Evolutionary conservation across 2,329 filamentous ascomycete genomes (phyloP).

Genomic region (Tolypocladium ovalisporum): DNA sequence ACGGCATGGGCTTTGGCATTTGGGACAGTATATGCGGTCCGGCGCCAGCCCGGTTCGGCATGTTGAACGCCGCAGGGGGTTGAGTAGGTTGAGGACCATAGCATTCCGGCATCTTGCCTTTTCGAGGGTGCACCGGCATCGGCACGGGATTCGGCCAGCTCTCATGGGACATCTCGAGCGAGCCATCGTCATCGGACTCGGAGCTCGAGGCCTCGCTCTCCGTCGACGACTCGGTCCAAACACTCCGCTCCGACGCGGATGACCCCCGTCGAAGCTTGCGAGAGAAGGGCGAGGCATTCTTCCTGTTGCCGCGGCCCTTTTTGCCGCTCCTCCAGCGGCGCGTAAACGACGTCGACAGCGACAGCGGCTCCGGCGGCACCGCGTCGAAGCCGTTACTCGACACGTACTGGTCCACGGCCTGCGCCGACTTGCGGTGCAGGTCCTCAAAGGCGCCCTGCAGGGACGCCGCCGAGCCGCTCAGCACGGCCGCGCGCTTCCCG

Average conservation of each 20-base stretch:
- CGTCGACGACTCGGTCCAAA: background rate
- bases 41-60: background rate
- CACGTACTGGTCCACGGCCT: conserved; percentile 20
- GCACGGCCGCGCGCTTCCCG: conserved; percentile 14
- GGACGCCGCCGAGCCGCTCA: conserved; percentile 18
- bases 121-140: background rate
- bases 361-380: conserved; percentile 3
- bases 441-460: conserved; percentile 20
- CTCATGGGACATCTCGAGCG: background rate
- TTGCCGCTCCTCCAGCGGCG: background rate
- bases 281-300: background rate
- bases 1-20: background rate
- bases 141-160: background rate
- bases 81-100: background rate
- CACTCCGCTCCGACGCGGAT: background rate
- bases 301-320: background rate
- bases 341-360: background rate
- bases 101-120: background rate
- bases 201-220: background rate
- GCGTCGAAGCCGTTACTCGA: conserved; percentile 21
- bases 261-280: background rate
- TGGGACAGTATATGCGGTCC: background rate
- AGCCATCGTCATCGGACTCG: background rate
- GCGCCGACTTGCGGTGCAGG: conserved; percentile 27
- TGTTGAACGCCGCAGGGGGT: too few species aligned